A percentile compares a stretch with the other conserved stretches of the same genome.
These are phyloP conservation scores for Scalesia atractyloides DNA, from an alignment of 129 eudicot species.

Conservation along the genomic window DNA sequence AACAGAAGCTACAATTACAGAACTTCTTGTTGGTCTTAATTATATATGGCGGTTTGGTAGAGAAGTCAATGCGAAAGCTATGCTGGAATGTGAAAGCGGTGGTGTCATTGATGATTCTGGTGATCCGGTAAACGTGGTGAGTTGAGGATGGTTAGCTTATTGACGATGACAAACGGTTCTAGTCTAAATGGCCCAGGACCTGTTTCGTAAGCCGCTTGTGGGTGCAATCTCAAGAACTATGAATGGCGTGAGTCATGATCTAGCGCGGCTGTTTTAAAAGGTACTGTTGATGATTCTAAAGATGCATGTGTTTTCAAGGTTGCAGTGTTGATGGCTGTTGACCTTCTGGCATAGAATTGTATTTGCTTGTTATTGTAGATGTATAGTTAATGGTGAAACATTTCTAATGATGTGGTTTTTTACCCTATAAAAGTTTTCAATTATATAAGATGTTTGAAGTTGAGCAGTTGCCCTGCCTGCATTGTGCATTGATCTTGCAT, in stretches of 20 bases:
- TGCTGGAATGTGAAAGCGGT: conserved; percentile 61
- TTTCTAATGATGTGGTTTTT: conserved; percentile 32
- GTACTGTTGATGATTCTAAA: conserved; percentile 19
- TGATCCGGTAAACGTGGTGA: conserved; percentile 26
- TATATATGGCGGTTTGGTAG: conserved; percentile 74
- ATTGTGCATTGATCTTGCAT: neutral
- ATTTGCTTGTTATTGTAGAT: conserved; percentile 35
- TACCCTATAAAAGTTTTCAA: conserved; percentile 30
- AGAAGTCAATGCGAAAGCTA: conserved; percentile 58
- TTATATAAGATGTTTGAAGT: conserved; percentile 38
- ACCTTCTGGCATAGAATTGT: conserved; percentile 25
- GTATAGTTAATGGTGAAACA: conserved; percentile 37
- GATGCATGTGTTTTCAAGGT: conserved; percentile 19
- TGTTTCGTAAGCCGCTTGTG: conserved; percentile 15
- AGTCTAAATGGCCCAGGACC: conserved; percentile 23
- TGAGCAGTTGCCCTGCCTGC: conserved; percentile 18
- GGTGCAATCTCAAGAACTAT: conserved; percentile 2
- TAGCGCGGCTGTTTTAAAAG: conserved; percentile 11
- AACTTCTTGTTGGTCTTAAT: conserved; percentile 81
- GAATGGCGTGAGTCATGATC: neutral
- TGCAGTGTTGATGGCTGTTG: conserved; percentile 22
- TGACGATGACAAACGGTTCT: conserved; percentile 23
- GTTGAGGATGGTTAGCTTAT: conserved; percentile 17
- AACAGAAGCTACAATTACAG: conserved; percentile 62
- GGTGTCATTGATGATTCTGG: conserved; percentile 43